Conservation (phyloP, 352 stramenopile genomes). For the Phytophthora pinifolia region DNA sequence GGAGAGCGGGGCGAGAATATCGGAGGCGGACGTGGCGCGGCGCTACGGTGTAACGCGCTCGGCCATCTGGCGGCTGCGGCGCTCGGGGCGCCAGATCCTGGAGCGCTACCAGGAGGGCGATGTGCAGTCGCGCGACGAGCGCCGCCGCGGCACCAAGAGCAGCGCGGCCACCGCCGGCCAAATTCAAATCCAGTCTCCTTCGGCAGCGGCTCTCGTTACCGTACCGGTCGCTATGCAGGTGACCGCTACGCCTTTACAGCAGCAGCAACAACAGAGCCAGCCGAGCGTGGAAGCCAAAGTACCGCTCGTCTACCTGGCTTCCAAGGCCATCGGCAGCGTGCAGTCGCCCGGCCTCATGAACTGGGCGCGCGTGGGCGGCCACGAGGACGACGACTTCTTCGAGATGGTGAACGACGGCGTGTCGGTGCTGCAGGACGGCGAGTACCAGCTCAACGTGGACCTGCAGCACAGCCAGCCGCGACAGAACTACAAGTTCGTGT, state of each 20-base stretch:
- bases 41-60: constrained; percentile 50
- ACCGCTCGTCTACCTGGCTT: constrained; percentile 38
- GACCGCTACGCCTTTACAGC: background rate
- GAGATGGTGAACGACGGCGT: constrained; percentile 38
- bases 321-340: constrained; percentile 38
- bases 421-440: constrained; percentile 29
- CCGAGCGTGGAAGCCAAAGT: constrained; percentile 5
- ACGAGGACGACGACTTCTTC: constrained; percentile 39
- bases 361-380: constrained; percentile 36
- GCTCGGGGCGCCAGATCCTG: constrained; percentile 38
- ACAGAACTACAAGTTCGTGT: constrained; percentile 36
- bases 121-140: constrained; percentile 41
- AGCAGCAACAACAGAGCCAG: background rate
- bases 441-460: constrained; percentile 49
- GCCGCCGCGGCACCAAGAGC: constrained; percentile 28
- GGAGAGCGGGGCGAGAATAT: constrained; percentile 38
- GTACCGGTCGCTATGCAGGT: background rate
- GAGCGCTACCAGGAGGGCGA: constrained; percentile 47
- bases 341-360: constrained; percentile 39
- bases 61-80: constrained; percentile 45
- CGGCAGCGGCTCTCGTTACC: background rate
- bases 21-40: constrained; percentile 41
- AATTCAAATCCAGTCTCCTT: background rate
- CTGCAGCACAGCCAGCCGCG: constrained; percentile 39
- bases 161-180: background rate